Percentiles rank a stretch among this genome's conserved stretches.
Evolutionary conservation across 139 green algal species (phyloP).

Genomic region (Astrephomene gubernaculifera): DNA sequence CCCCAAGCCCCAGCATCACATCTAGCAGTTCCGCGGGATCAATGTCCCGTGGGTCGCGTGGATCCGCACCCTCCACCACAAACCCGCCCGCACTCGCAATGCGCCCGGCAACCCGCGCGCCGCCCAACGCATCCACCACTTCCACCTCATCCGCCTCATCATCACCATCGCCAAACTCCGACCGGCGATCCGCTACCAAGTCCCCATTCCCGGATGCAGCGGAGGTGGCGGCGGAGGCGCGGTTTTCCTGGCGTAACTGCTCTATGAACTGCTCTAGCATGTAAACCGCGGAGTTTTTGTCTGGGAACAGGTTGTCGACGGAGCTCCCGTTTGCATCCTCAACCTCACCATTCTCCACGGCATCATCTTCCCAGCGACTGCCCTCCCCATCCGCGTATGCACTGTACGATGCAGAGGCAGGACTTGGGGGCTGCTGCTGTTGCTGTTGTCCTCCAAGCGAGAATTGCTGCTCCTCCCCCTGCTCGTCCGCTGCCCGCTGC

Average conservation of each 20-base stretch:
- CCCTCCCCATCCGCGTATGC: too few relatives aligned
- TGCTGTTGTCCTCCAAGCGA: neutral
- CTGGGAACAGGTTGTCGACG: too few relatives aligned
- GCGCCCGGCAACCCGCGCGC: neutral
- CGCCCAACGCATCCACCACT: neutral
- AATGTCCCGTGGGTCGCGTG: neutral
- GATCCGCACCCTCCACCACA: neutral
- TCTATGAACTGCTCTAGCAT: too few relatives aligned
- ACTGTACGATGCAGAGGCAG: too few relatives aligned
- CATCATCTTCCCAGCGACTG: too few relatives aligned
- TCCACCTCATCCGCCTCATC: neutral
- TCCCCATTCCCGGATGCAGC: too few relatives aligned
- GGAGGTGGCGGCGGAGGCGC: too few relatives aligned
- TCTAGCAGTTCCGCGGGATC: slow-evolving; percentile 12
- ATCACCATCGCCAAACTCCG: neutral
- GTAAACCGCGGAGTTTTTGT: too few relatives aligned
- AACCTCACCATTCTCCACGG: too few relatives aligned
- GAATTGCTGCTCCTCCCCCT: neutral
- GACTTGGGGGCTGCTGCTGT: neutral
- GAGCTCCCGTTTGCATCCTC: too few relatives aligned
- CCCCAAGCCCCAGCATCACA: neutral
- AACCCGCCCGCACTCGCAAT: neutral
- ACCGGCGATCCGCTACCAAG: too few relatives aligned
- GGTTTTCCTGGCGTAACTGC: too few relatives aligned
- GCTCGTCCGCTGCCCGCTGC: neutral